Evolutionary conservation across 176 grass and related monocot genomes (phyloP), one percentile per base, ranked within the genome.

Genomic region (Aegilops bicornis): DNA sequence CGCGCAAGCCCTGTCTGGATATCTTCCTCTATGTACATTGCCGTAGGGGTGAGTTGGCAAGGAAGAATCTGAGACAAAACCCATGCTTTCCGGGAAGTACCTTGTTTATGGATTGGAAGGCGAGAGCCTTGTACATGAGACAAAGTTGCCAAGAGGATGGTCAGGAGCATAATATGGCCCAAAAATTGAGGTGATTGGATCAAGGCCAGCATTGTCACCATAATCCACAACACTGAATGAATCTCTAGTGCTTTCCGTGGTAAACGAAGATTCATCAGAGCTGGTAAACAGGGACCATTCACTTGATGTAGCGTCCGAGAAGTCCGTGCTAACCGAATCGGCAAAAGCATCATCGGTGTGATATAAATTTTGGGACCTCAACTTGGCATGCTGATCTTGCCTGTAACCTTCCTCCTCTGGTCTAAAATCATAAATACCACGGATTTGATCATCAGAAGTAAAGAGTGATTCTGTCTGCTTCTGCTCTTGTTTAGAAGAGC

Each of bases 241-340:
- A 82, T 99, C 97, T 89, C 97, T 92, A 45, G 97, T 99, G 82
- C 97, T 99, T 73, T 99, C 97, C 1, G 97, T 99, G 52, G 97
- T 99, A 77, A 99, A 99, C 3, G 97, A 99, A 16, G 97, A 99
- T 56, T 99, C 97, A 17, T 99, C 97, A 7, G 97, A 99, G 73
- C 97, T 99, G 30, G 97, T 99, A 81, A 99, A 99, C 24, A 99
- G 87, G 2, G 94, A 94, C 97, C 97, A 93, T 83, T 99, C 97
- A 35, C 97, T 97, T 39, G 92, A 91, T 62, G 97, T 89, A 24
- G 92, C 94, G 59, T 99, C 97, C 13, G 97, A 99, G 85, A 96
- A 94, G 82, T 99, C 97, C 16, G 59, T 68, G 70, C 88, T 89
- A 36, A 82, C 56, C 23, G 92, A 89, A 84, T 89, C 91, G 45